Percentiles rank a stretch among this genome's conserved stretches.
Conservation (phyloP, 345 rosid genomes). For the Populus nigra region DNA sequence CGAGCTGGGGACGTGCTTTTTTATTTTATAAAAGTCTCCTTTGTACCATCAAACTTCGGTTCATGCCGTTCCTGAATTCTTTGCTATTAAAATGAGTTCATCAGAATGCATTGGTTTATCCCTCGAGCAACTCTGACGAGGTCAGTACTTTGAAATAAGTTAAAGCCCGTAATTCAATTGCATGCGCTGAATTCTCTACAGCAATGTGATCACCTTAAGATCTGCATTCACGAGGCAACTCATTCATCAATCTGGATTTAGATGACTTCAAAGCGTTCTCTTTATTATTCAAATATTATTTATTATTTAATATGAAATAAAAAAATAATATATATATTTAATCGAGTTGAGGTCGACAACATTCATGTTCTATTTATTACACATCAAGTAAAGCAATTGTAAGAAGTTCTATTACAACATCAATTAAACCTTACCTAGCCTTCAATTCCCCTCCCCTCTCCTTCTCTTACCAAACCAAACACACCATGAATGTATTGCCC, state of each 20-base stretch:
- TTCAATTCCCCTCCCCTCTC: too few species aligned
- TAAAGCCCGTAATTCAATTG: not conserved
- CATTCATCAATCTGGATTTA: not conserved
- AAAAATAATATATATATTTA: too few species aligned
- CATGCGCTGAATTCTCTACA: not conserved
- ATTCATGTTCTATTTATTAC: too few species aligned
- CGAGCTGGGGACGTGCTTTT: not conserved
- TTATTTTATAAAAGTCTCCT: not conserved
- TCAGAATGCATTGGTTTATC: not conserved
- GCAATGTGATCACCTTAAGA: not conserved
- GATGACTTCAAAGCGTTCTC: not conserved
- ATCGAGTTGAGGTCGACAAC: too few species aligned
- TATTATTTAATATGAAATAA: too few species aligned
- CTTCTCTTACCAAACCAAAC: too few species aligned
- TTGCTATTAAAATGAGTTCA: not conserved
- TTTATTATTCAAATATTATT: too few species aligned
- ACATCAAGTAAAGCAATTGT: too few species aligned
- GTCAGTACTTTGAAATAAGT: not conserved
- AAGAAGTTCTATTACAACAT: too few species aligned
- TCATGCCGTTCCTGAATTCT: not conserved
- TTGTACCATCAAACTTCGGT: not conserved
- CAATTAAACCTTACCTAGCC: too few species aligned
- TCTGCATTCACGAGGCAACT: not conserved
- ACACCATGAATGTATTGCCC: too few species aligned
- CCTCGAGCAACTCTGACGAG: not conserved